These are phyloP conservation scores for Schwanniomyces pseudopolymorphus DNA, from an alignment of 805 yeast genomes.

Conservation along the genomic window DNA sequence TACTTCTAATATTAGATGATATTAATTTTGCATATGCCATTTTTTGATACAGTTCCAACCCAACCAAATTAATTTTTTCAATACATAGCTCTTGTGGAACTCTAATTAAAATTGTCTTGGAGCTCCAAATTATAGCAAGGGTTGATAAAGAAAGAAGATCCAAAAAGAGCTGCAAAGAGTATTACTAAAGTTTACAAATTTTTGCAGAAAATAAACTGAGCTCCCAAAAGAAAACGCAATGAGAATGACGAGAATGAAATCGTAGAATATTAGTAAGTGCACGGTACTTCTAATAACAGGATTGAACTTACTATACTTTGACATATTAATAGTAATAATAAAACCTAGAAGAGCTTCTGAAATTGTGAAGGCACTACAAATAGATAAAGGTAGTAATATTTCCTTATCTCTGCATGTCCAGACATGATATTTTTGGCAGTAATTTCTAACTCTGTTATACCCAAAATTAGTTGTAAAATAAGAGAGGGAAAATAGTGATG, in stretches of 20 bases:
- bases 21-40: conserved; percentile 17
- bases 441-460: background rate
- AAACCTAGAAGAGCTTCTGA: conserved; percentile 3
- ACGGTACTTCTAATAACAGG: conserved; percentile 3
- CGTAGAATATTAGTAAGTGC: conserved; percentile 6
- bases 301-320: background rate
- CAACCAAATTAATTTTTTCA: conserved; percentile 12
- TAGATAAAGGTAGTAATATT: background rate
- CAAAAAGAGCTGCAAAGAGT: conserved; percentile 2
- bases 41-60: conserved; percentile 13
- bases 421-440: background rate
- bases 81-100: conserved; percentile 9
- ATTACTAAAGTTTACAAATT: background rate
- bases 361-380: conserved; percentile 3
- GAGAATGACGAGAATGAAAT: conserved; percentile 3
- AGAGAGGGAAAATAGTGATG: conserved; percentile 2
- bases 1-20: conserved; percentile 13
- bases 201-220: conserved; percentile 3
- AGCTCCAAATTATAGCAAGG: background rate
- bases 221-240: conserved; percentile 5
- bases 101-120: conserved; percentile 7
- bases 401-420: background rate
- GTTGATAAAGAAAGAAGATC: conserved; percentile 2
- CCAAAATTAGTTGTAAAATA: conserved; percentile 1
- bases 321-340: conserved; percentile 1